A percentile compares a stretch with the other conserved stretches of the same genome.
Conservation (phyloP, 2,329 filamentous ascomycete species). For the Phaeomoniella chlamydospora region DNA sequence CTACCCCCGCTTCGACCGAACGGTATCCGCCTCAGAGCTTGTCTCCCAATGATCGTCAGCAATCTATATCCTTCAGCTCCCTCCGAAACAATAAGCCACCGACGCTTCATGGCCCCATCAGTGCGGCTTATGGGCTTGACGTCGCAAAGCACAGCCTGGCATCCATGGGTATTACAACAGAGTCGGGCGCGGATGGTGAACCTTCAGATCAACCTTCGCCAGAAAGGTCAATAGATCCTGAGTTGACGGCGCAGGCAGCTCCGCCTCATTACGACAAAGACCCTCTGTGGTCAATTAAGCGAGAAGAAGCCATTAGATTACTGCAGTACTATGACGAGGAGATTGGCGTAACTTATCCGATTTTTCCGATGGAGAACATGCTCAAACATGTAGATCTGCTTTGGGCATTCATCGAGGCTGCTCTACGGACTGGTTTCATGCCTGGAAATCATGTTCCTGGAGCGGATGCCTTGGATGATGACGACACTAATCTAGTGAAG, state of each 20-base stretch:
- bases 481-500: slow-evolving; percentile 60
- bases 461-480: slow-evolving; percentile 45
- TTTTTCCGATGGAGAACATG: slow-evolving; percentile 59
- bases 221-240: slow-evolving; percentile 12
- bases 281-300: slow-evolving; percentile 64
- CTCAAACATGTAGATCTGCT: slow-evolving; percentile 56
- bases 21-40: not conserved
- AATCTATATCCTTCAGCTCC: slow-evolving; percentile 19
- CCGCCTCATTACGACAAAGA: slow-evolving; percentile 42
- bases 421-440: slow-evolving; percentile 42
- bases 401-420: slow-evolving; percentile 59
- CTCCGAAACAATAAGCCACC: slow-evolving; percentile 42
- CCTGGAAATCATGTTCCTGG: slow-evolving; percentile 30
- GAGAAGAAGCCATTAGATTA: slow-evolving; percentile 66
- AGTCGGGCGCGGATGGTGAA: slow-evolving; percentile 48
- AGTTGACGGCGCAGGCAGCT: slow-evolving; percentile 16
- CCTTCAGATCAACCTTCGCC: slow-evolving; percentile 23
- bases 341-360: slow-evolving; percentile 82
- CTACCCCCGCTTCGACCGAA: not conserved
- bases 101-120: slow-evolving; percentile 72
- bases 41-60: not conserved
- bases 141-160: slow-evolving; percentile 77
- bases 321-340: slow-evolving; percentile 78
- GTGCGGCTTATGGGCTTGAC: slow-evolving; percentile 70
- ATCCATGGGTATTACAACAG: slow-evolving; percentile 71